Conservation (phyloP, 768 basidiomycete genomes). For the Kwoniella bestiolae region DNA sequence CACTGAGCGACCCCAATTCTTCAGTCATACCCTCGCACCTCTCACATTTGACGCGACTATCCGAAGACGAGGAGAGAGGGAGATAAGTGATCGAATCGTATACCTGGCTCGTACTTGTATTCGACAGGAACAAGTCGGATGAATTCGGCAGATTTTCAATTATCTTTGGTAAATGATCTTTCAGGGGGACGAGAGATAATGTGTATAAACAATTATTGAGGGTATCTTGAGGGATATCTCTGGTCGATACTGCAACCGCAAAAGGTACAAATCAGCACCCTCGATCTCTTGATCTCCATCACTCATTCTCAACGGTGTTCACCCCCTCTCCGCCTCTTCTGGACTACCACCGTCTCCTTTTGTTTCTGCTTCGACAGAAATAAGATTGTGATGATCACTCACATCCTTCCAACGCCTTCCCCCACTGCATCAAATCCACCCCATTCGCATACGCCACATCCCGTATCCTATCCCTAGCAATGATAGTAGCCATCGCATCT, state of each 20-base stretch:
- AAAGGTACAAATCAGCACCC: neutral
- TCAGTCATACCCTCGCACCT: slow-evolving; percentile 16
- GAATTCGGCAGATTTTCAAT: slow-evolving; percentile 28
- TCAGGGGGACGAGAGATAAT: slow-evolving; percentile 9
- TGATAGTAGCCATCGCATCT: slow-evolving; percentile 37
- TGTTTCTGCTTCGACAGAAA: too few species aligned
- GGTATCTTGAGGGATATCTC: slow-evolving; percentile 2
- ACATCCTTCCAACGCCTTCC: slow-evolving; percentile 29
- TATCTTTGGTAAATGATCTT: neutral
- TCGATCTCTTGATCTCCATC: too few species aligned
- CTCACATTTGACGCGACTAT: slow-evolving; percentile 9
- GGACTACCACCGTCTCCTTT: too few species aligned
- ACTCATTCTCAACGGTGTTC: too few species aligned
- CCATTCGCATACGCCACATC: slow-evolving; percentile 28
- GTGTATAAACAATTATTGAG: slow-evolving; percentile 15
- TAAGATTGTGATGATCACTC: neutral
- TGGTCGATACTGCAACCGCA: slow-evolving; percentile 9
- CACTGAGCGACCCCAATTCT: neutral
- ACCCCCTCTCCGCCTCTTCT: too few species aligned
- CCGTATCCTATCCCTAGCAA: slow-evolving; percentile 33
- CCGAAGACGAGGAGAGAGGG: slow-evolving; percentile 1
- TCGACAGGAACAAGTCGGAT: slow-evolving; percentile 33
- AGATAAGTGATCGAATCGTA: slow-evolving; percentile 35
- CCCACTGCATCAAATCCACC: slow-evolving; percentile 40
- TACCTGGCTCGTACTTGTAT: neutral